Evolutionary conservation across 2,329 filamentous ascomycete genomes (phyloP).

Genomic region (Fusarium sp.): DNA sequence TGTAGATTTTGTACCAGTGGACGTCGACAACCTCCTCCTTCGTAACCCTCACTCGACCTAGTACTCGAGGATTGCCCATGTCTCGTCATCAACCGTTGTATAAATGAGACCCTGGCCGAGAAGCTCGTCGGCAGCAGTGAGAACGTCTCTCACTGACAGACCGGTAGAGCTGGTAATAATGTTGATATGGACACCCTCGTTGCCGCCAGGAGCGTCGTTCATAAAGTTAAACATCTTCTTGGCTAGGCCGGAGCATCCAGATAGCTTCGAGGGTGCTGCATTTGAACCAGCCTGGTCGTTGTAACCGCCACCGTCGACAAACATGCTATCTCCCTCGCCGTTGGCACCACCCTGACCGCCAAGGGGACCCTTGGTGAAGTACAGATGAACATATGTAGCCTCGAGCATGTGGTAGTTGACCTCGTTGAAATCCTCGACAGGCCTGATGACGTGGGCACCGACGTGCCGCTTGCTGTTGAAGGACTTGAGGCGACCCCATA

Average conservation of each 20-base stretch:
- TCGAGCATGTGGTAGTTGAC: conserved; percentile 93
- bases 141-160: conserved; percentile 77
- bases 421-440: conserved; percentile 89
- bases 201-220: conserved; percentile 74
- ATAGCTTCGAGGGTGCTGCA: conserved; percentile 54
- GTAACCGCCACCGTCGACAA: conserved; percentile 63
- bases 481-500: conserved; percentile 85
- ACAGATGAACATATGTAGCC: conserved; percentile 87
- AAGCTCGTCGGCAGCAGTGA: conserved; percentile 85
- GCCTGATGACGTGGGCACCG: conserved; percentile 82
- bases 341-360: conserved; percentile 55
- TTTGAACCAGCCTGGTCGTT: conserved; percentile 53
- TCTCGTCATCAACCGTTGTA: conserved; percentile 92
- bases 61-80: conserved; percentile 86
- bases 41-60: conserved; percentile 46
- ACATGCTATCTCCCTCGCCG: conserved; percentile 64
- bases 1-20: conserved; percentile 15
- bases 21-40: neutral
- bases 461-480: conserved; percentile 89
- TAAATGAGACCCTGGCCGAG: conserved; percentile 81
- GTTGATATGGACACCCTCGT: conserved; percentile 87
- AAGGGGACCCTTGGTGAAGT: conserved; percentile 78
- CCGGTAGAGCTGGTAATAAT: conserved; percentile 76
- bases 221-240: conserved; percentile 80
- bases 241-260: conserved; percentile 67